Evolutionary conservation across 768 basidiomycete species (phyloP).

Genomic region (Porpolomopsis calyptriformis): DNA sequence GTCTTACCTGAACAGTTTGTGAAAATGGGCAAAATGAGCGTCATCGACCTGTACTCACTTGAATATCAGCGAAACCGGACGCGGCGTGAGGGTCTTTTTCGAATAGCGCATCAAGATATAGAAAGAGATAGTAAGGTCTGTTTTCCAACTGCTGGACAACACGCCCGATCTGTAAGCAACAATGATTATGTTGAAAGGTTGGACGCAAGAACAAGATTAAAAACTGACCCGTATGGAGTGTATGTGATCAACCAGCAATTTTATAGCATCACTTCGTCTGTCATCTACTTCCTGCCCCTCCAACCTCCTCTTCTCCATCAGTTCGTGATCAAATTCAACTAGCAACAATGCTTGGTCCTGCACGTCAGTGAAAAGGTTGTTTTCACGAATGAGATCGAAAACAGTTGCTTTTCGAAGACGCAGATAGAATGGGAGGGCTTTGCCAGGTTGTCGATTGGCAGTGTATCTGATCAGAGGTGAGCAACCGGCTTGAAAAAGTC

Average conservation of each 20-base stretch:
- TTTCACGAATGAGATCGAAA: slow-evolving; percentile 86
- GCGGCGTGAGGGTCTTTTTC: slow-evolving; percentile 77
- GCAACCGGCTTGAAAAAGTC: too few relatives aligned
- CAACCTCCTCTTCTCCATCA: slow-evolving; percentile 49
- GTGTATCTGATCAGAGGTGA: slow-evolving; percentile 46
- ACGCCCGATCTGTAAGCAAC: slow-evolving; percentile 53
- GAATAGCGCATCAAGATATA: slow-evolving; percentile 86
- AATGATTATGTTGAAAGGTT: background rate
- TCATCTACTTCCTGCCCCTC: slow-evolving; percentile 30
- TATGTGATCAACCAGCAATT: slow-evolving; percentile 82
- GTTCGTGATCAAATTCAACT: slow-evolving; percentile 89
- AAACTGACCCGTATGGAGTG: slow-evolving; percentile 85
- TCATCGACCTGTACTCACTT: slow-evolving; percentile 33
- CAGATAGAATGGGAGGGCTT: slow-evolving; percentile 85
- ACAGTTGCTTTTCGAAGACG: slow-evolving; percentile 80
- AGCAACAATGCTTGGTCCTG: slow-evolving; percentile 87
- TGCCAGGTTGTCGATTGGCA: slow-evolving; percentile 83
- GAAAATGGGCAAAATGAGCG: background rate
- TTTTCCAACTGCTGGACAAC: slow-evolving; percentile 80
- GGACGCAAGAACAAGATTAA: background rate
- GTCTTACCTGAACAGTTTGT: slow-evolving; percentile 48
- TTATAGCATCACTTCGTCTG: slow-evolving; percentile 64
- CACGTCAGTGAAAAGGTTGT: slow-evolving; percentile 91
- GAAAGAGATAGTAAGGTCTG: slow-evolving; percentile 74
- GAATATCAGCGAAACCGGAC: slow-evolving; percentile 73